Evolutionary conservation across 164 flowering plant genomes (phyloP), one percentile per base, ranked within the genome.

Genomic region (Paratinospora sagittata): DNA sequence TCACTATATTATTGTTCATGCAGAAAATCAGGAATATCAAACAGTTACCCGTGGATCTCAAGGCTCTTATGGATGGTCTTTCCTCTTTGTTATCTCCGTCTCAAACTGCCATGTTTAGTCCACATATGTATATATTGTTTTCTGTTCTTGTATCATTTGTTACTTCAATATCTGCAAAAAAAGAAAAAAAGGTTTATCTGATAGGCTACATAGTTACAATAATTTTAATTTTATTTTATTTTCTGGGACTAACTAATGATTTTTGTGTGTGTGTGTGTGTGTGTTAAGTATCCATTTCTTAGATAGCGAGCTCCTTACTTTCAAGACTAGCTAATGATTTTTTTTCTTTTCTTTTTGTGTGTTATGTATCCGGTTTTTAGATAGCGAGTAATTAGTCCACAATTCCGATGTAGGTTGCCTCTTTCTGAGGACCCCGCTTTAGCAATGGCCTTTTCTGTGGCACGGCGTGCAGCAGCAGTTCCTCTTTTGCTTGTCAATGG

Each of bases 391-490:
- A 24, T 41, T 70, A 27, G 33, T 23, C 30, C 34, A n/a, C 26
- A 61, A 65, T 65, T 9, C 41, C 67, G 2, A 7, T 65, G 33
- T 23, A 65, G 67, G 67, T 34, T 65, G 23, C 43, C 67, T 26
- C 93, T 95, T 45, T 90, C 98, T 3, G 97, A 95, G 74, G 98
- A 95, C 79, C 97, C 98, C 82, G 97, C 98, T 79, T 83, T 95
- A 76, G 97, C 97, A n/a, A 95, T 95, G 99, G 98, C 97, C 33
- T 95, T 95, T 74, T 89, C 99, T 21, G 96, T 95, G 67, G 86
- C 99, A 71, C 84, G 97, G 27, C 81, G 97, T 84, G 96, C 97
- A 74, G 92, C 97, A 70, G 97, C 97, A 81, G 96, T 95, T 26
- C 97, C 98, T 17, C 63, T 87, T 26, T 86, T 95, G 81, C 88